Conservation (phyloP, 2,329 filamentous ascomycete species). For the Calonectria fujianensis region DNA sequence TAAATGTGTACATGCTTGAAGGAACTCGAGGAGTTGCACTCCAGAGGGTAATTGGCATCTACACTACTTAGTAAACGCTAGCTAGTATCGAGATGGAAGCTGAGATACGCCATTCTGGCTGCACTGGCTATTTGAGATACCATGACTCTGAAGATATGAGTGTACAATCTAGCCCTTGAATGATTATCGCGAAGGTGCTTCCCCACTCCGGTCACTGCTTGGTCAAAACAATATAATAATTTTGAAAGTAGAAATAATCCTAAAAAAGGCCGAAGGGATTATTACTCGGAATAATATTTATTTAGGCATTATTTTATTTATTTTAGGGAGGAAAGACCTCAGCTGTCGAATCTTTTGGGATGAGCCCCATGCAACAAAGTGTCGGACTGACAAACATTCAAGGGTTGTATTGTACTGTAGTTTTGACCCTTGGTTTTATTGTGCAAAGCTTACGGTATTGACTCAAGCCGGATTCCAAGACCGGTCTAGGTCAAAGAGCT, state of each 20-base stretch:
- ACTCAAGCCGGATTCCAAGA: background rate
- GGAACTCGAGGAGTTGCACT: background rate
- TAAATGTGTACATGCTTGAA: background rate
- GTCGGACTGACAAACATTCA: too few relatives aligned
- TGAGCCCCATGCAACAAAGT: too few relatives aligned
- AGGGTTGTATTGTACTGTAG: background rate
- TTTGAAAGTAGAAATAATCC: too few relatives aligned
- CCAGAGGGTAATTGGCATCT: background rate
- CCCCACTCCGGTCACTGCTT: too few relatives aligned
- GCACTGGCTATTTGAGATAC: background rate
- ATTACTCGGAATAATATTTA: too few relatives aligned
- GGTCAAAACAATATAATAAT: too few relatives aligned
- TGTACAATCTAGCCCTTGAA: too few relatives aligned
- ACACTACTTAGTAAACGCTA: constrained; percentile 36
- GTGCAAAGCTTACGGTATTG: background rate
- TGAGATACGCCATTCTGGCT: background rate
- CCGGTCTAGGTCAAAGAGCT: background rate
- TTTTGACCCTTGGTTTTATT: background rate
- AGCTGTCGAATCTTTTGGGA: too few relatives aligned
- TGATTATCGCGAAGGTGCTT: too few relatives aligned
- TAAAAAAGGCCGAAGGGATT: too few relatives aligned
- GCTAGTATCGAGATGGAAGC: background rate
- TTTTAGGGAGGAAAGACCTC: too few relatives aligned
- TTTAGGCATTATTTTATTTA: too few relatives aligned
- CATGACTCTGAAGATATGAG: background rate